These are phyloP conservation scores for Penicillium digitatum DNA, from an alignment of 2,329 filamentous ascomycete species.

Conservation along the genomic window DNA sequence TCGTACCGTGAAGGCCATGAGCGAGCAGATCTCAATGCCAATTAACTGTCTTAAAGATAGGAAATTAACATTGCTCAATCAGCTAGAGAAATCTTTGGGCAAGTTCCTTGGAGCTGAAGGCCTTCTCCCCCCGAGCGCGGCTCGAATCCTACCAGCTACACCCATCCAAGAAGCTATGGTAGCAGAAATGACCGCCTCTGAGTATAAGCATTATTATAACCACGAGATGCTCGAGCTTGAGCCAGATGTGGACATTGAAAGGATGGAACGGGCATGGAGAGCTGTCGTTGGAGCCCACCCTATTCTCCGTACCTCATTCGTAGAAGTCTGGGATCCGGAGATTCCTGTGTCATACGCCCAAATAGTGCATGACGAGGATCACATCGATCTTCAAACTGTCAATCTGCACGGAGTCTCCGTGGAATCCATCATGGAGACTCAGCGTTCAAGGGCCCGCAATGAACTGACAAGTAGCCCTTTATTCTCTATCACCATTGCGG, in stretches of 20 bases:
- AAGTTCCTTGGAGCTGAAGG: conserved; percentile 37
- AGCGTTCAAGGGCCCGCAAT: conserved; percentile 9
- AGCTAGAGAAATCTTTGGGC: conserved; percentile 34
- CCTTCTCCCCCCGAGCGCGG: conserved; percentile 44
- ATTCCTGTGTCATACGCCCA: conserved; percentile 57
- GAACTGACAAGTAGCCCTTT: conserved; percentile 25
- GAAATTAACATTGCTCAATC: conserved; percentile 11
- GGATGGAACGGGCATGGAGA: conserved; percentile 60
- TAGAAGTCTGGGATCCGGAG: conserved; percentile 59
- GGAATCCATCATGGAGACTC: conserved; percentile 22
- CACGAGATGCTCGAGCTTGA: conserved; percentile 68
- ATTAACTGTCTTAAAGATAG: conserved; percentile 26
- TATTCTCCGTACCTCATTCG: conserved; percentile 72
- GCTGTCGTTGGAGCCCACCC: conserved; percentile 58
- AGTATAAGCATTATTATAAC: conserved; percentile 77
- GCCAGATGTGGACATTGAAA: conserved; percentile 51
- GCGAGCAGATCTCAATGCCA: conserved; percentile 23
- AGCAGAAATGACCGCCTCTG: conserved; percentile 72
- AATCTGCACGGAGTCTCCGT: conserved; percentile 19
- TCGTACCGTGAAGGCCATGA: conserved; percentile 64
- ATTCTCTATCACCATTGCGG: conserved; percentile 37
- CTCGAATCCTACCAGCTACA: conserved; percentile 67
- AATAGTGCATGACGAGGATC: conserved; percentile 40
- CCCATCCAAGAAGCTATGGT: conserved; percentile 85
- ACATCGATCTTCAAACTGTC: conserved; percentile 35